Percentiles rank a stretch among this genome's conserved stretches.
Evolutionary conservation across 75 land plant genomes (phyloP).

Genomic region (Pseudotsuga menziesii): DNA sequence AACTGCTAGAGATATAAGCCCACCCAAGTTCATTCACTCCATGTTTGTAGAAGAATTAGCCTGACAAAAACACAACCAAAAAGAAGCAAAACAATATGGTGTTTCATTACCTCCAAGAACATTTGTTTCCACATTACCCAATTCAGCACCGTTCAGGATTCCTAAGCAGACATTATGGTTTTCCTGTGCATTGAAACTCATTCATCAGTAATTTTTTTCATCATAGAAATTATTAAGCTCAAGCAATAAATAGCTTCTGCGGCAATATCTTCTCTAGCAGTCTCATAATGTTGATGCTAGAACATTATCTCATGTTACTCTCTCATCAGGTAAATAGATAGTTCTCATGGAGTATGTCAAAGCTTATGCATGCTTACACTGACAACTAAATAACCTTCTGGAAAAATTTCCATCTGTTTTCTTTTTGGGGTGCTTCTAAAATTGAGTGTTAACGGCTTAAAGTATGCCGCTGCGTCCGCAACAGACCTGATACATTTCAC

Average conservation of each 20-base stretch:
- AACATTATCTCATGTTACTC: too few species aligned
- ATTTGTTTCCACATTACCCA: conserved; percentile 39
- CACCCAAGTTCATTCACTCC: not conserved
- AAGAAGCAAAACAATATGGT: not conserved
- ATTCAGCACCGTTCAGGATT: conserved; percentile 59
- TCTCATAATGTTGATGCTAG: too few species aligned
- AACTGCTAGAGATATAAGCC: not conserved
- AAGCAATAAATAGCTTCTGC: not conserved
- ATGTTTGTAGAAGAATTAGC: not conserved
- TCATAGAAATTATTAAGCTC: not conserved
- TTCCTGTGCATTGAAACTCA: conserved; percentile 20
- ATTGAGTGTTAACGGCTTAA: conserved; percentile 50
- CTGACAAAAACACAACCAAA: not conserved
- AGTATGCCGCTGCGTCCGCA: conserved; percentile 43
- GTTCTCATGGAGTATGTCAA: not conserved
- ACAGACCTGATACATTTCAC: conserved; percentile 22
- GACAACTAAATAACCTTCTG: conserved; percentile 74
- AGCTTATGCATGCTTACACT: conserved; percentile 39
- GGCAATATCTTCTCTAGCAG: not conserved
- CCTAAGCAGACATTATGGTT: conserved; percentile 88
- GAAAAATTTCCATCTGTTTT: conserved; percentile 35
- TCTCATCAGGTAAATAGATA: too few species aligned
- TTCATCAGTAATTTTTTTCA: conserved; percentile 4
- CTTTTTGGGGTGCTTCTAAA: conserved; percentile 26
- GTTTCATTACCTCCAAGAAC: conserved; percentile 70